phyloP scores from a whole-genome alignment of 2,329 filamentous ascomycete genomes.

The Trichoderma sp. region DNA sequence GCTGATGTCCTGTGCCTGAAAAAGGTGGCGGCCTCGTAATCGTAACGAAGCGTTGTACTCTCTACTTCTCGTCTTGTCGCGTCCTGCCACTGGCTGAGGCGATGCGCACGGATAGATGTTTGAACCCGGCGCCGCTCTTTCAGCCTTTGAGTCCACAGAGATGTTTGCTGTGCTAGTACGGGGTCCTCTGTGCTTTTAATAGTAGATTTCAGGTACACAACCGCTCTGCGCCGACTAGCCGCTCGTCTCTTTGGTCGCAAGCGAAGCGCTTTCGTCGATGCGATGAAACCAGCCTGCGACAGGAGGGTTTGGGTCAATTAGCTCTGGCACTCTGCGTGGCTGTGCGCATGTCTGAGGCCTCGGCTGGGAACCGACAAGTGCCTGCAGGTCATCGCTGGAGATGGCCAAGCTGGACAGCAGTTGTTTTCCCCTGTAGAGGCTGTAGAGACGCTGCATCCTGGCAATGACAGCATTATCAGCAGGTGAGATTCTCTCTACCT shows the following conservation, averaged over 20 bases:
- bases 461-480: background rate
- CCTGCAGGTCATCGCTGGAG: background rate
- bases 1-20: background rate
- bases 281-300: constrained; percentile 24
- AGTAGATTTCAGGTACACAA: background rate
- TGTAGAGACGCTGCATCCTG: background rate
- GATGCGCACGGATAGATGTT: background rate
- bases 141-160: background rate
- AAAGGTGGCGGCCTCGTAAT: constrained; percentile 5
- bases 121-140: constrained; percentile 2
- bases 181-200: background rate
- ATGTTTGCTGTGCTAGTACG: background rate
- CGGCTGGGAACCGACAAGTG: background rate
- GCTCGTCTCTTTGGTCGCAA: background rate
- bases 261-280: constrained; percentile 10
- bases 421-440: background rate
- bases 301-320: background rate
- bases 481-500: background rate
- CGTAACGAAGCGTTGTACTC: background rate
- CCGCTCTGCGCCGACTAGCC: background rate
- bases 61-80: background rate
- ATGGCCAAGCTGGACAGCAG: background rate
- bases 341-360: background rate
- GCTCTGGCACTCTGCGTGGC: background rate
- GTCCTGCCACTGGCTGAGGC: background rate